Percentiles rank a stretch among this genome's conserved stretches.
Conservation (phyloP, 2,329 filamentous ascomycete species). For the Bipolaris zeicola region DNA sequence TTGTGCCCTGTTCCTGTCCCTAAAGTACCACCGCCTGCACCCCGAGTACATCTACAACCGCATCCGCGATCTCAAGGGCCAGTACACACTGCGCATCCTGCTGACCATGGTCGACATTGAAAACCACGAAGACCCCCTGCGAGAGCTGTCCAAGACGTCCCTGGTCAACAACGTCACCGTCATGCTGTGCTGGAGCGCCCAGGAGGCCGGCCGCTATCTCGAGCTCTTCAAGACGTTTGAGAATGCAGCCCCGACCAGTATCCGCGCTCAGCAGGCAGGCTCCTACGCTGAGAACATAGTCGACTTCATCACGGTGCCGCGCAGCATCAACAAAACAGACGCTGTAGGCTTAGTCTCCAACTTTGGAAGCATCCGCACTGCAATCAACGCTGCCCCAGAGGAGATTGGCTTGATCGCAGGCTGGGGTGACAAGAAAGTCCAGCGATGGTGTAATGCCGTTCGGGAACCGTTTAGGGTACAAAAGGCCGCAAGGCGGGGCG, state of each 20-base stretch:
- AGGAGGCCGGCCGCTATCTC: constrained; percentile 90
- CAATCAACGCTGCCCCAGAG: constrained; percentile 85
- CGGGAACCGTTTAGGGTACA: constrained; percentile 82
- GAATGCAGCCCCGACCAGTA: constrained; percentile 79
- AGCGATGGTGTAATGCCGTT: constrained; percentile 80
- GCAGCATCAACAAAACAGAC: constrained; percentile 93
- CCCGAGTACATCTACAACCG: constrained; percentile 97
- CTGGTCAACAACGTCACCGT: constrained; percentile 91
- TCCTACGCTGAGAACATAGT: constrained; percentile 85
- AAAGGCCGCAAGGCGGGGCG: constrained; percentile 67
- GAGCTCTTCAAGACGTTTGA: constrained; percentile 96
- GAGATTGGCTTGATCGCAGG: constrained; percentile 84
- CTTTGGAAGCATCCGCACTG: constrained; percentile 86
- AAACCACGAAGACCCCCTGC: constrained; percentile 88
- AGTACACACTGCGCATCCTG: constrained; percentile 84
- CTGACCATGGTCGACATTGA: constrained; percentile 93
- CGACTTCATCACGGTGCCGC: constrained; percentile 89
- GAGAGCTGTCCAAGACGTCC: constrained; percentile 90
- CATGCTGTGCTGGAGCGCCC: constrained; percentile 90
- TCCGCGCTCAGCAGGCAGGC: constrained; percentile 82
- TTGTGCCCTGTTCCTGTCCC: constrained; percentile 87
- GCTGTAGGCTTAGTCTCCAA: constrained; percentile 87
- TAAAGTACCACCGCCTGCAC: constrained; percentile 97
- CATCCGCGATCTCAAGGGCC: constrained; percentile 81
- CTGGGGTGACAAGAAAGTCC: constrained; percentile 95